Evolutionary conservation across 192 early-diverging fungal genomes (phyloP), one percentile per base, ranked within the genome.

Genomic region (Thamnidium elegans): DNA sequence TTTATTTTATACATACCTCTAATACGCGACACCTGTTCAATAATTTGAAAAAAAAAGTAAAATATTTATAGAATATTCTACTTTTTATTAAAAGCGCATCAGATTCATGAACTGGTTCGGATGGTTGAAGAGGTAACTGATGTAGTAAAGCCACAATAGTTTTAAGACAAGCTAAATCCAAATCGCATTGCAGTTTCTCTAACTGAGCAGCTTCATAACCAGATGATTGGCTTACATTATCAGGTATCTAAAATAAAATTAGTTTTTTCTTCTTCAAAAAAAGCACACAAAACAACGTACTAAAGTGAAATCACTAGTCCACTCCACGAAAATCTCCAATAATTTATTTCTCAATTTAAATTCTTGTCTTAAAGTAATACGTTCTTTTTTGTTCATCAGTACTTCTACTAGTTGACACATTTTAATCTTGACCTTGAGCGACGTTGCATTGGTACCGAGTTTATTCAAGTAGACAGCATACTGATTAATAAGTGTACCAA

Each of bases 131-230:
- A 15, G 90, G 89, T 10, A 94, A 71, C 52, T 84, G 83, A 34
- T 82, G 75, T 21, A 94, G 53, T 7, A 94, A 66, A 7, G 70
- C 66, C 1, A 86, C 86, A 39, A 92, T 78, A 0, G 90, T 87
- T 58, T 88, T 89, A 66, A 94, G 76, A 47, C 86, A 88, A n/a
- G 85, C 86, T 43, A 87, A 63, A 74, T 94, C 90, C 19, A 93
- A 66, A 61, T 92, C 90, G 17, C 78, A 69, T 19, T 87, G 86
- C 17, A 90, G 65, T 60, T 87, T 88, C 42, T 73, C 75, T 67
- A 78, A 80, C 19, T 78, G 67, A 26, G 68, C 69, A 13, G 44
- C 21, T 59, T 59, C 58, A 21, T 59, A 21, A 20, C 5, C 5
- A 15, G 58, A 59, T 3, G 58, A 45, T 13, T 43, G 17, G 6